Percentiles rank a stretch among this genome's conserved stretches.
Evolutionary conservation across 1,284 basidiomycete genomes (phyloP).

Genomic region (Binderoboletus segoi): DNA sequence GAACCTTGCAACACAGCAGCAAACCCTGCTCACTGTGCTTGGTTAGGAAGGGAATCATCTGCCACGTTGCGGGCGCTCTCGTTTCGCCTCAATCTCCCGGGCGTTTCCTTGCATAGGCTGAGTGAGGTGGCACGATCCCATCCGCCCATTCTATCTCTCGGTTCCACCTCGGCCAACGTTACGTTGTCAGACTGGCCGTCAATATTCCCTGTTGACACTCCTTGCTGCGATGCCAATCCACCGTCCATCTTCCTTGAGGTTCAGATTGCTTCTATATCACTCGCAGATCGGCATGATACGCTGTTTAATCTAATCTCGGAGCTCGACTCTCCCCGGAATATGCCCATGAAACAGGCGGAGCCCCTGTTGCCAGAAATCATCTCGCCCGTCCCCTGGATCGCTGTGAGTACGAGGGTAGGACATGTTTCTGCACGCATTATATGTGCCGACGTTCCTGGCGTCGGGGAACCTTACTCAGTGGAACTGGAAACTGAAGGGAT

Average conservation of each 20-base stretch:
- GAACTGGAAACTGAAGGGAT: conserved; percentile 57
- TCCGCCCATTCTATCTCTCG: conserved; percentile 50
- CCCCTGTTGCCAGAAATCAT: conserved; percentile 36
- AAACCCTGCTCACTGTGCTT: conserved; percentile 50
- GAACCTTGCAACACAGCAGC: conserved; percentile 50
- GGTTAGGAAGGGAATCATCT: conserved; percentile 51
- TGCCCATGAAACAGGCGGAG: conserved; percentile 12
- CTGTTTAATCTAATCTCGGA: conserved; percentile 42
- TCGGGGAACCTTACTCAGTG: conserved; percentile 48
- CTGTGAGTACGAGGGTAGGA: conserved; percentile 50
- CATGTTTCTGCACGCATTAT: conserved; percentile 51
- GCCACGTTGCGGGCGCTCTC: conserved; percentile 46
- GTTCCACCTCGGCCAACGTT: conserved; percentile 43
- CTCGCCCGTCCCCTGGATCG: conserved; percentile 54
- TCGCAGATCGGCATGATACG: conserved; percentile 55
- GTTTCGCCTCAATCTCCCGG: conserved; percentile 45
- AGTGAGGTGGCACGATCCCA: conserved; percentile 11
- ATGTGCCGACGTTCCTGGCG: conserved; percentile 39
- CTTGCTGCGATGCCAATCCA: conserved; percentile 60
- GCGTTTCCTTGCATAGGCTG: conserved; percentile 36
- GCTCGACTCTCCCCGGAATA: conserved; percentile 21
- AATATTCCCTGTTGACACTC: conserved; percentile 32
- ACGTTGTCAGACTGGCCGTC: conserved; percentile 63
- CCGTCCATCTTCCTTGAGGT: conserved; percentile 56
- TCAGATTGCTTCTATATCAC: conserved; percentile 48